A percentile compares a stretch with the other conserved stretches of the same genome.
Evolutionary conservation across 2,329 filamentous ascomycete species (phyloP).

Genomic region (Dichotomopilus funicola): DNA sequence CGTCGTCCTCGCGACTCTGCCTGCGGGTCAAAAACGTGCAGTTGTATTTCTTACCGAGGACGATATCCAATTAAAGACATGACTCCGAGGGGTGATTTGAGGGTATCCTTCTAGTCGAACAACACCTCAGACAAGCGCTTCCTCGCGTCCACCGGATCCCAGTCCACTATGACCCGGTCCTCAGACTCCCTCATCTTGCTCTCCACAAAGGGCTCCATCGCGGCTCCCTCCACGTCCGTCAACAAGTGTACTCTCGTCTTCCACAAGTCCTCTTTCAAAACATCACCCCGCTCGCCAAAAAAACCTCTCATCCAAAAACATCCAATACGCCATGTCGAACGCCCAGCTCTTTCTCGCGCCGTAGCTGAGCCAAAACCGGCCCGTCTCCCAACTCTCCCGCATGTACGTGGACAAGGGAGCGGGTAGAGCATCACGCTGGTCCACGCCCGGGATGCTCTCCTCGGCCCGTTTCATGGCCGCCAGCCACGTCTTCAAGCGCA

Average conservation of each 20-base stretch:
- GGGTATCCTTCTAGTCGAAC: background rate
- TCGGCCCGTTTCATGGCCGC: background rate
- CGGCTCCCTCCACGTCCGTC: constrained; percentile 20
- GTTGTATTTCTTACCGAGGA: no score
- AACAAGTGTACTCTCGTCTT: constrained; percentile 27
- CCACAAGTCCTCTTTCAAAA: constrained; percentile 22
- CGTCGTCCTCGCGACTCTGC: no score
- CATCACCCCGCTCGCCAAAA: constrained; percentile 15
- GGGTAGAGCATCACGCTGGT: background rate
- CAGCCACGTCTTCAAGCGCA: constrained; percentile 24
- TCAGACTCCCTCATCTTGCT: constrained; percentile 28
- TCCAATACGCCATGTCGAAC: constrained; percentile 17
- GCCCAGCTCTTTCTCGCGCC: constrained; percentile 11
- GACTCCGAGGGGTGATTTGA: no score
- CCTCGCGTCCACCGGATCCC: constrained; percentile 21
- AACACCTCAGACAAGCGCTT: background rate
- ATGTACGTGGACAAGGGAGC: constrained; percentile 18
- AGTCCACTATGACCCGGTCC: constrained; percentile 24
- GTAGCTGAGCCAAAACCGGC: constrained; percentile 16
- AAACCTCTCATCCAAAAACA: constrained; percentile 15
- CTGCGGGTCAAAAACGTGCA: no score
- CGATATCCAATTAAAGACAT: no score
- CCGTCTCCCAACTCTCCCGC: constrained; percentile 17
- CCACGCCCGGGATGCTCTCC: background rate
- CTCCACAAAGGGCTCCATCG: constrained; percentile 28